Evolutionary conservation across 2,329 filamentous ascomycete species (phyloP).

Genomic region (Didymella pomorum): DNA sequence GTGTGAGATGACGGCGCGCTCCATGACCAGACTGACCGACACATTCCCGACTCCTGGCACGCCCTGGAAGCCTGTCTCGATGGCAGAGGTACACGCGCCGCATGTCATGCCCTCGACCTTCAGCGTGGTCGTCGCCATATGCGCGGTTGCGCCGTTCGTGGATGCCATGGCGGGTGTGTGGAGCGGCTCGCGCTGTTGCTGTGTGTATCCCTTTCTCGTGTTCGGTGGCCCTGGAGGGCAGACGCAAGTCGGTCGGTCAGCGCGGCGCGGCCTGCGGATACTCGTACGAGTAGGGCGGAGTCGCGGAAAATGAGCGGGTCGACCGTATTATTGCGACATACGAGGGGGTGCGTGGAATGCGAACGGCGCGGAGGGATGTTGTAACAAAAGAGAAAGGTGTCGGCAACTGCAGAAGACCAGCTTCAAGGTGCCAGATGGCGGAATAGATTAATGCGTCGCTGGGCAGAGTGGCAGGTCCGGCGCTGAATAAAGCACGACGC

Average conservation of each 20-base stretch:
- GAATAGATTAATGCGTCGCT: conserved; percentile 30
- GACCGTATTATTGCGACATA: conserved; percentile 24
- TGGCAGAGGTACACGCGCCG: conserved; percentile 93
- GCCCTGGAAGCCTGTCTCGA: conserved; percentile 88
- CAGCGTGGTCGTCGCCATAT: conserved; percentile 87
- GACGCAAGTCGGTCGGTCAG: conserved; percentile 24
- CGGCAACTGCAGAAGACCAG: conserved; percentile 37
- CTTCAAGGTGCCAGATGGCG: conserved; percentile 40
- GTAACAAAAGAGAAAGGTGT: background rate
- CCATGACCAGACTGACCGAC: conserved; percentile 92
- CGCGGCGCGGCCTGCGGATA: conserved; percentile 17
- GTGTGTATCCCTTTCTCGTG: conserved; percentile 9
- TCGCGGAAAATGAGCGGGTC: conserved; percentile 15
- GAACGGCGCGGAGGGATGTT: no score
- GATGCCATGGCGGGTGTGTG: conserved; percentile 25
- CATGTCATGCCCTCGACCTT: conserved; percentile 88
- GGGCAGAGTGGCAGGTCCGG: conserved; percentile 21
- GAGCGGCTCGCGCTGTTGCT: conserved; percentile 19
- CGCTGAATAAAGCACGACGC: conserved; percentile 27
- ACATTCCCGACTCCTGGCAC: conserved; percentile 84
- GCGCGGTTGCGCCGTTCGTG: conserved; percentile 52
- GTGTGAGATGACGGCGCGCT: conserved; percentile 93
- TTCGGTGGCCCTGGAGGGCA: conserved; percentile 19
- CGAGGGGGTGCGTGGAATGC: background rate
- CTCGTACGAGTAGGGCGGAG: conserved; percentile 26